phyloP scores from a whole-genome alignment of 2,329 filamentous ascomycete species.

The Cladorrhinum sp. region DNA sequence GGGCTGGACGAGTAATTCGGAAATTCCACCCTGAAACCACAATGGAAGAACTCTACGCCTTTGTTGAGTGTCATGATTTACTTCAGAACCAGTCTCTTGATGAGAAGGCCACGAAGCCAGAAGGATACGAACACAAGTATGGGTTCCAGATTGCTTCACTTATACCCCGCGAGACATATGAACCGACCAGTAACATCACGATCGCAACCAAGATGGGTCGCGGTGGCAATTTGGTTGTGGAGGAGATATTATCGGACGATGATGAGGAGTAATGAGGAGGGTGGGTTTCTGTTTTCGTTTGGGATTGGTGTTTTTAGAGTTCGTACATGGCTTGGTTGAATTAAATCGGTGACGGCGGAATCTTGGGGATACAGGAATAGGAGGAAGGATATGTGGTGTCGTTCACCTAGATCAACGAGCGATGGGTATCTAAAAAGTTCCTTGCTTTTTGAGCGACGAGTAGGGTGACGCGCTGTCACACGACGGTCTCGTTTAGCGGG shows the following conservation, averaged over 20 bases:
- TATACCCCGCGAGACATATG: conserved; percentile 79
- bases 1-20: conserved; percentile 72
- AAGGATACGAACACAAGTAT: conserved; percentile 75
- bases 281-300: neutral
- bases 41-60: conserved; percentile 90
- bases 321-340: neutral
- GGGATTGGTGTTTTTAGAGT: neutral
- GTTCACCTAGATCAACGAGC: too few species aligned
- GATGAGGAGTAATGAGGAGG: conserved; percentile 28
- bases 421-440: too few species aligned
- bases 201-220: conserved; percentile 73
- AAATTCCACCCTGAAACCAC: conserved; percentile 67
- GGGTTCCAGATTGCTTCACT: conserved; percentile 81
- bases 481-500: too few species aligned
- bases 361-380: too few species aligned
- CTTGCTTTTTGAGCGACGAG: too few species aligned
- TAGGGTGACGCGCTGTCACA: too few species aligned
- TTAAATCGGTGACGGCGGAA: neutral
- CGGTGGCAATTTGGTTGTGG: conserved; percentile 86
- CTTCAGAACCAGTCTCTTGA: conserved; percentile 42
- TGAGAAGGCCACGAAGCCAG: conserved; percentile 50
- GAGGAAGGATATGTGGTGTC: too few species aligned
- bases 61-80: conserved; percentile 84
- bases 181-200: conserved; percentile 62
- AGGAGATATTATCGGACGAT: conserved; percentile 47